These are phyloP conservation scores for Cicer yamashitae DNA, from an alignment of 306 rosid genomes.

Conservation along the genomic window DNA sequence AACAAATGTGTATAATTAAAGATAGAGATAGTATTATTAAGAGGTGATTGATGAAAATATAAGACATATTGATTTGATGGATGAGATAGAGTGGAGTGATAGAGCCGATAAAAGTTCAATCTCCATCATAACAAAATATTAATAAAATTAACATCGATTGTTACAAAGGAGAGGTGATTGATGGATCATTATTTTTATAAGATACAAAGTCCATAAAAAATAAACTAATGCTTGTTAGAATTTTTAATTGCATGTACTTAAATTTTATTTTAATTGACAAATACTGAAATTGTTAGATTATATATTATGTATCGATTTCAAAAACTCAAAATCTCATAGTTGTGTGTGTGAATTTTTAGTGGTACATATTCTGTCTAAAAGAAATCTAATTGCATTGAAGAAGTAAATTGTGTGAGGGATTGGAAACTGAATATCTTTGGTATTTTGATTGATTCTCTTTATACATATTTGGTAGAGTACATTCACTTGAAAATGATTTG, in stretches of 20 bases:
- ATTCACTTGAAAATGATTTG: background rate
- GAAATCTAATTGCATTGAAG: background rate
- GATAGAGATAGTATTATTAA: background rate
- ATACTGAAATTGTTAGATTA: too few relatives aligned
- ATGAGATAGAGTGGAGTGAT: too few relatives aligned
- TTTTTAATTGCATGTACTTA: background rate
- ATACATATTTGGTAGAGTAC: background rate
- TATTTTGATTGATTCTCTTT: background rate
- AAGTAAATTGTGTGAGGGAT: slow-evolving; percentile 3
- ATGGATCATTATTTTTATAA: slow-evolving; percentile 35
- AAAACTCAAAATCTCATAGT: too few relatives aligned
- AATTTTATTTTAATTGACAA: too few relatives aligned
- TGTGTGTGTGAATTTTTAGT: too few relatives aligned
- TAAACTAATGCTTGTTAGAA: slow-evolving; percentile 14
- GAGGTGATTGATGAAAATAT: background rate
- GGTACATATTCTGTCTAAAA: too few relatives aligned
- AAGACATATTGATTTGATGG: too few relatives aligned
- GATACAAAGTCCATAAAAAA: background rate
- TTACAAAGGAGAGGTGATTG: background rate
- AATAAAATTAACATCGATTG: too few relatives aligned
- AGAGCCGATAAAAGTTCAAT: too few relatives aligned
- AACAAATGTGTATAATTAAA: too few relatives aligned
- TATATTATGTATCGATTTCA: too few relatives aligned
- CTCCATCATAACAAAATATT: too few relatives aligned
- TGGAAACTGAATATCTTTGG: background rate